Conservation (phyloP, 345 rosid species). For the Crucihimalaya himalaica region DNA sequence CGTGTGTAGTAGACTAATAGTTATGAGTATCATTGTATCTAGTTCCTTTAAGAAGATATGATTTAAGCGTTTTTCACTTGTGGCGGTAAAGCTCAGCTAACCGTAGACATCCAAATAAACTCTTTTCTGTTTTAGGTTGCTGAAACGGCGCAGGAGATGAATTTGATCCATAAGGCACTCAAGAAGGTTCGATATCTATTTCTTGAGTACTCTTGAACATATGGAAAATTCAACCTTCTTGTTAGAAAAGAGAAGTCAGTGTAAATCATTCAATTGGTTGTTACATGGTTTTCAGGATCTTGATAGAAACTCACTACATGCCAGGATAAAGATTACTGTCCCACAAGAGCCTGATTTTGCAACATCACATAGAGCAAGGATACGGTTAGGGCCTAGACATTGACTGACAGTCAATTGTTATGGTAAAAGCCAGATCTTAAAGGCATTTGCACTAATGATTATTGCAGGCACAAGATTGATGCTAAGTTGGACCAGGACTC, state of each 20-base stretch:
- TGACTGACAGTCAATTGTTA: constrained; percentile 8
- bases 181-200: constrained; percentile 55
- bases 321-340: constrained; percentile 66
- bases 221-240: background rate
- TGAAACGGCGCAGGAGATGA: constrained; percentile 56
- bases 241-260: background rate
- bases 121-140: constrained; percentile 53
- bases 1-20: background rate
- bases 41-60: background rate
- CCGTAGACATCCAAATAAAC: background rate
- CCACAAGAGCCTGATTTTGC: constrained; percentile 92
- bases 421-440: constrained; percentile 16
- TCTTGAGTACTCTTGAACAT: constrained; percentile 5
- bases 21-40: background rate
- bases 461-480: constrained; percentile 63
- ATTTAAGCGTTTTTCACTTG: background rate
- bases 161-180: constrained; percentile 78
- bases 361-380: constrained; percentile 83
- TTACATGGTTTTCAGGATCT: constrained; percentile 53
- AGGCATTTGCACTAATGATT: constrained; percentile 17
- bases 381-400: constrained; percentile 48
- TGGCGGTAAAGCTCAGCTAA: background rate
- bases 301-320: constrained; percentile 46
- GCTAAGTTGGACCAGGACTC: constrained; percentile 48
- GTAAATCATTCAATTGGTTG: background rate